phyloP scores from a whole-genome alignment of 192 early-diverging fungal species.

The Coemansia sp. region DNA sequence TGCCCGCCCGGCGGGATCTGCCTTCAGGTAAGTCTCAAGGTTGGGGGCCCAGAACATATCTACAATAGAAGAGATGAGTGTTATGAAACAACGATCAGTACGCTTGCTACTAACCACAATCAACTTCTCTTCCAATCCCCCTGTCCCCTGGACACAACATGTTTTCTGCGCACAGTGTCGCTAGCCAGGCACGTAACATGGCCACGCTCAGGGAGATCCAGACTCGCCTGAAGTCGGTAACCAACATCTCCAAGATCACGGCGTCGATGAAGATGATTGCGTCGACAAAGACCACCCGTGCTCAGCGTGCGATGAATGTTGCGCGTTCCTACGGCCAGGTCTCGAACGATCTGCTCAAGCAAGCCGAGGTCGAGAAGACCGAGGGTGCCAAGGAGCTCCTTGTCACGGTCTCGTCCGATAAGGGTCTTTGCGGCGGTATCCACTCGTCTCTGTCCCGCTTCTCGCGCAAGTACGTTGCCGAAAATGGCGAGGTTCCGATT shows the following conservation, averaged over 20 bases:
- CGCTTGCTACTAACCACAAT: too few species aligned
- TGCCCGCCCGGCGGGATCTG: slow-evolving; percentile 37
- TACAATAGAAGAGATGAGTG: neutral
- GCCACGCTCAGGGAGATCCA: slow-evolving; percentile 95
- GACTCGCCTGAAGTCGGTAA: slow-evolving; percentile 91
- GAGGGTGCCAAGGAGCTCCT: slow-evolving; percentile 68
- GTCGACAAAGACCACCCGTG: slow-evolving; percentile 90
- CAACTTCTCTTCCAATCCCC: too few species aligned
- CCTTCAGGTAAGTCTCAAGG: slow-evolving; percentile 32
- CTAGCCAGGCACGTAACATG: slow-evolving; percentile 84
- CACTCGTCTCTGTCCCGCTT: slow-evolving; percentile 90
- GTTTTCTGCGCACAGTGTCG: slow-evolving; percentile 45
- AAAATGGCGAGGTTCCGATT: slow-evolving; percentile 58
- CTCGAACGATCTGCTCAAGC: slow-evolving; percentile 52
- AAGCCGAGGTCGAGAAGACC: slow-evolving; percentile 69
- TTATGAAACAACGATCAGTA: too few species aligned
- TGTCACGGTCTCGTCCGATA: slow-evolving; percentile 89
- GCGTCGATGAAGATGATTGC: slow-evolving; percentile 99
- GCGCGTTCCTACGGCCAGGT: slow-evolving; percentile 71
- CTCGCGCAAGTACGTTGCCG: slow-evolving; percentile 65
- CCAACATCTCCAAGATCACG: slow-evolving; percentile 99
- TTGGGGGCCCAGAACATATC: neutral
- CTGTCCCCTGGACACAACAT: neutral
- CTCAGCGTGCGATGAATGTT: slow-evolving; percentile 85
- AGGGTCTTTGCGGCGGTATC: slow-evolving; percentile 99